Conservation (phyloP, 441 rosid genomes). For the Populus hybrid region DNA sequence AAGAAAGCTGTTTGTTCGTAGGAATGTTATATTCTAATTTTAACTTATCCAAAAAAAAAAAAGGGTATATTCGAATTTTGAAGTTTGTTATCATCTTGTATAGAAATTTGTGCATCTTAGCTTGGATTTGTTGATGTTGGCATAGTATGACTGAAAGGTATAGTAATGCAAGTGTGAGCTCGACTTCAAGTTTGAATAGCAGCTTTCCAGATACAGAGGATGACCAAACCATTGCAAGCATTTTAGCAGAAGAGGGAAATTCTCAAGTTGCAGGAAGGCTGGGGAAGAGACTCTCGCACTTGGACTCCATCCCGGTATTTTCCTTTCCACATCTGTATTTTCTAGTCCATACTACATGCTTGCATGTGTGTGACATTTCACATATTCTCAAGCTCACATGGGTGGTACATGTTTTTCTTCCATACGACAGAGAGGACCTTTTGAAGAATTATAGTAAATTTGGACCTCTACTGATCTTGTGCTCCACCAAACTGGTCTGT, state of each 20-base stretch:
- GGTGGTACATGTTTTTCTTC: background rate
- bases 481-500: too few relatives aligned
- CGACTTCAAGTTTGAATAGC: conserved; percentile 78
- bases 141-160: conserved; percentile 53
- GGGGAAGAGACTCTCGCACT: conserved; percentile 80
- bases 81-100: background rate
- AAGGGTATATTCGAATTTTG: background rate
- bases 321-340: conserved; percentile 13
- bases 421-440: background rate
- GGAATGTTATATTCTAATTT: background rate
- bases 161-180: conserved; percentile 69
- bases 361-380: conserved; percentile 39
- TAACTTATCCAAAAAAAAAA: too few relatives aligned
- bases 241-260: conserved; percentile 66
- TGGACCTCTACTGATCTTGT: background rate
- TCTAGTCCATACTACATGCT: background rate
- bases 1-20: background rate
- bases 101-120: conserved; percentile 34
- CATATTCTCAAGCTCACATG: background rate
- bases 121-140: conserved; percentile 23
- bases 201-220: conserved; percentile 75
- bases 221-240: conserved; percentile 73
- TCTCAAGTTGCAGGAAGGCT: conserved; percentile 45
- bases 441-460: background rate
- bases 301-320: conserved; percentile 84